Evolutionary conservation across 2,329 filamentous ascomycete genomes (phyloP), one percentile per base, ranked within the genome.

Genomic region (Talaromyces verruculosus): DNA sequence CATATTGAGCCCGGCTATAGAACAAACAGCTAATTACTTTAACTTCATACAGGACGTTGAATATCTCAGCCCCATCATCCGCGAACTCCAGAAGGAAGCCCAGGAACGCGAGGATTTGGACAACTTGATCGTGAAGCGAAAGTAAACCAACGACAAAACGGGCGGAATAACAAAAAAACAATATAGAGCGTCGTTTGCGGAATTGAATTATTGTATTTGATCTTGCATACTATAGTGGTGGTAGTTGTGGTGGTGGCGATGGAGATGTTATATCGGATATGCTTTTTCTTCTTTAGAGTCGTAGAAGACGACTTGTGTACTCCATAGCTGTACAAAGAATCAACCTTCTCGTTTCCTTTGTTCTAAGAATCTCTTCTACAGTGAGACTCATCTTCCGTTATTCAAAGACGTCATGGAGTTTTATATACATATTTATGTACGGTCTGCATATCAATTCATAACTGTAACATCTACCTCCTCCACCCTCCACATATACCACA

Each of bases 401-500:
- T 35, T 33, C 15, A 57, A 57, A 22, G 17, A 37, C 17, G 11
- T 19, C 51, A 55, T 22, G 17, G 33, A 28, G 2, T 6, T 33
- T 55, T 15, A 57, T 57, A 57, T 37, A 37, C 51, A 22, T 37
- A 8, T 13, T 13, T 22, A 19, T 10, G 5, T 28, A 57, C 22
- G 11, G 4, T 22, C 39, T 17, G 15, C n/a, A 37, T 17, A 35
- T 55, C 22, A 45, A 45, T 70, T 72, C 69, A 87, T 73, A 51
- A 84, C 84, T 30, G 80, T 79, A 25, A 93, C 80, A 77, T 96
- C 90, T 3, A 92, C 92, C 74, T 92, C 88, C 75, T 90, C 90
- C 11, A 94, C 88, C 67, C 90, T 84, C 93, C 94, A 97, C 91
- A 97, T 96, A 76, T 96, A 96, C 93, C 93, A 97, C 93, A 97